phyloP scores from a whole-genome alignment of 2,329 filamentous ascomycete genomes.

The Talaromyces sp. region DNA sequence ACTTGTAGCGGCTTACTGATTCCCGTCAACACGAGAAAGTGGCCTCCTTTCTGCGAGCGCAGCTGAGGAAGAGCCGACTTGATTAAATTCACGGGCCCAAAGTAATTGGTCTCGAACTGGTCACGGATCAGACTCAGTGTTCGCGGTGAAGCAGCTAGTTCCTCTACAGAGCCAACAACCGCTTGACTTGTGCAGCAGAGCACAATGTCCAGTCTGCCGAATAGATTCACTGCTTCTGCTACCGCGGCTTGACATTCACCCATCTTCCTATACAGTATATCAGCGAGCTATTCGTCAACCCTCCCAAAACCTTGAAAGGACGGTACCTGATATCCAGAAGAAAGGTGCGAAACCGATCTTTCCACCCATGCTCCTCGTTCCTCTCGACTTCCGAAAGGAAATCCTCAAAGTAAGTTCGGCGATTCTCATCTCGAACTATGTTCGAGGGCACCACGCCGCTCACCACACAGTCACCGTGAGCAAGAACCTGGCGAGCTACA shows the following conservation, averaged over 20 bases:
- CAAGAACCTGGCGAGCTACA: slow-evolving; percentile 72
- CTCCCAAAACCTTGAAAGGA: background rate
- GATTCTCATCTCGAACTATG: slow-evolving; percentile 66
- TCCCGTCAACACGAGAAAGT: slow-evolving; percentile 84
- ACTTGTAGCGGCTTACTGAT: slow-evolving; percentile 51
- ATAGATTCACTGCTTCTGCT: slow-evolving; percentile 76
- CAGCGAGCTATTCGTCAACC: background rate
- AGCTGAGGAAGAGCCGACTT: slow-evolving; percentile 78
- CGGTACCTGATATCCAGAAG: slow-evolving; percentile 52
- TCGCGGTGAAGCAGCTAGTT: slow-evolving; percentile 67
- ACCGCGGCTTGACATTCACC: slow-evolving; percentile 77
- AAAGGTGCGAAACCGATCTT: slow-evolving; percentile 65
- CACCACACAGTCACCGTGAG: slow-evolving; percentile 87
- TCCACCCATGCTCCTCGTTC: slow-evolving; percentile 71
- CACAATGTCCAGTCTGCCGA: slow-evolving; percentile 83
- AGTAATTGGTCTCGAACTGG: slow-evolving; percentile 93
- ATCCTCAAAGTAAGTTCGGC: slow-evolving; percentile 72
- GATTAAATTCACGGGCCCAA: slow-evolving; percentile 93
- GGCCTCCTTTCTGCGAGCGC: slow-evolving; percentile 73
- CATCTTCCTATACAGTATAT: slow-evolving; percentile 44
- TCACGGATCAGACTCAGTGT: slow-evolving; percentile 77
- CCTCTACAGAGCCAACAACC: slow-evolving; percentile 85
- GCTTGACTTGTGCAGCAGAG: slow-evolving; percentile 87
- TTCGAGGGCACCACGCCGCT: slow-evolving; percentile 75
- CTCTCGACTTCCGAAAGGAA: slow-evolving; percentile 60